These are phyloP conservation scores for Fusarium sp. DNA, from an alignment of 2,329 filamentous ascomycete genomes.

Conservation along the genomic window DNA sequence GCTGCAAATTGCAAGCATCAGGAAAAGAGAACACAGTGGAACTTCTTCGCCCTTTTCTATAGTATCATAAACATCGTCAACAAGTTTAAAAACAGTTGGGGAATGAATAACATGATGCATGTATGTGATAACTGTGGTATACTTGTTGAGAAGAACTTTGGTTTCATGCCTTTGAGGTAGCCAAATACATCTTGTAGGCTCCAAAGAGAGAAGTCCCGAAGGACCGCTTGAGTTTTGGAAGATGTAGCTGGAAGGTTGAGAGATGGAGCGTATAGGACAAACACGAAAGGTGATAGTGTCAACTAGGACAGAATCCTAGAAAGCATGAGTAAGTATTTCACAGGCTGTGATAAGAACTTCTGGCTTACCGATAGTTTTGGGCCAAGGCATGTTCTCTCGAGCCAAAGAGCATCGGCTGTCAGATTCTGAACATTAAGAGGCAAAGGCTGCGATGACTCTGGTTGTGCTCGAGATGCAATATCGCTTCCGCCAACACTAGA, in stretches of 20 bases:
- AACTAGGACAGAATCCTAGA: slow-evolving; percentile 50
- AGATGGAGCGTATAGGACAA: slow-evolving; percentile 52
- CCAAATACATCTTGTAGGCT: slow-evolving; percentile 54
- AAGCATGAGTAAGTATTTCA: neutral
- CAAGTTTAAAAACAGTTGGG: slow-evolving; percentile 47
- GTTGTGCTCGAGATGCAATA: slow-evolving; percentile 4
- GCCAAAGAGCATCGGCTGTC: slow-evolving; percentile 53
- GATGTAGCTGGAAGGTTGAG: slow-evolving; percentile 52
- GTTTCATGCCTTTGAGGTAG: slow-evolving; percentile 52
- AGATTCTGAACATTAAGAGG: slow-evolving; percentile 53
- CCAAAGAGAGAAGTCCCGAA: slow-evolving; percentile 41
- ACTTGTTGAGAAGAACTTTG: slow-evolving; percentile 51
- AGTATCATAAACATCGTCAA: slow-evolving; percentile 51
- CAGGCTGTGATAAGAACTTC: too few species aligned
- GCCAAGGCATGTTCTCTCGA: slow-evolving; percentile 52
- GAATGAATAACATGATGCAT: slow-evolving; percentile 53
- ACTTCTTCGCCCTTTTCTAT: slow-evolving; percentile 45
- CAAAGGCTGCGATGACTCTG: slow-evolving; percentile 31
- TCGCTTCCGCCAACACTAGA: slow-evolving; percentile 21
- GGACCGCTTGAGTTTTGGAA: slow-evolving; percentile 48
- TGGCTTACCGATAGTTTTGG: slow-evolving; percentile 50
- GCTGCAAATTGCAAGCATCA: slow-evolving; percentile 51
- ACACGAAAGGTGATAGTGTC: slow-evolving; percentile 53
- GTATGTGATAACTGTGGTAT: slow-evolving; percentile 49
- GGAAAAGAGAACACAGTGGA: slow-evolving; percentile 46